These are phyloP conservation scores for Thyridium curvatum DNA, from an alignment of 2,329 filamentous ascomycete species.

Conservation along the genomic window DNA sequence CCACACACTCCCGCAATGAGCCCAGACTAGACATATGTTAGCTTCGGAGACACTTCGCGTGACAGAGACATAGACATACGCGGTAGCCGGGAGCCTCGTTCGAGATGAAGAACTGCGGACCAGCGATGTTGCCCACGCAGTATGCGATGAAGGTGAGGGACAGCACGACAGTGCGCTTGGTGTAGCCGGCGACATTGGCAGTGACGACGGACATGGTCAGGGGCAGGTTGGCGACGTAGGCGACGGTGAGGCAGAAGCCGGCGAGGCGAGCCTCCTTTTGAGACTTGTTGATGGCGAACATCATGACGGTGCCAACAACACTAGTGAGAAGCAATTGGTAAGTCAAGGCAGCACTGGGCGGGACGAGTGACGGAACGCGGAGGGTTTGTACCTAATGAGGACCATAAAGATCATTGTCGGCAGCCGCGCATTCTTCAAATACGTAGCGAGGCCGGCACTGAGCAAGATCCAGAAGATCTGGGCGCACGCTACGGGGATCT, in stretches of 20 bases:
- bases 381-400: no score
- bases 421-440: no score
- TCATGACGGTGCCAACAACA: no score
- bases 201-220: conserved; percentile 49
- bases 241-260: conserved; percentile 51
- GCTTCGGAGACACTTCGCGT: no score
- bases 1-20: no score
- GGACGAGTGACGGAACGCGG: no score
- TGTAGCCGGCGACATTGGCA: conserved; percentile 50
- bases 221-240: conserved; percentile 47
- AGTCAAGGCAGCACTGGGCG: no score
- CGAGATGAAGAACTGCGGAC: conserved; percentile 47
- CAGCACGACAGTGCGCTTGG: conserved; percentile 55
- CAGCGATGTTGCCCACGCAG: conserved; percentile 49
- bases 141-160: conserved; percentile 49
- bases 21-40: no score
- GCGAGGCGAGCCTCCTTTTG: conserved; percentile 53
- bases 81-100: conserved; percentile 46
- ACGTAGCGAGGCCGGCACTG: no score
- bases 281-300: conserved; percentile 35
- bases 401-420: no score
- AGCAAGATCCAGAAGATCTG: conserved; percentile 45
- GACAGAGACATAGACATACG: no score
- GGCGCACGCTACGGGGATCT: conserved; percentile 53
- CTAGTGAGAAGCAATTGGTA: no score